These are phyloP conservation scores for Lenzites betulinus DNA, from an alignment of 768 basidiomycete species.

Conservation along the genomic window DNA sequence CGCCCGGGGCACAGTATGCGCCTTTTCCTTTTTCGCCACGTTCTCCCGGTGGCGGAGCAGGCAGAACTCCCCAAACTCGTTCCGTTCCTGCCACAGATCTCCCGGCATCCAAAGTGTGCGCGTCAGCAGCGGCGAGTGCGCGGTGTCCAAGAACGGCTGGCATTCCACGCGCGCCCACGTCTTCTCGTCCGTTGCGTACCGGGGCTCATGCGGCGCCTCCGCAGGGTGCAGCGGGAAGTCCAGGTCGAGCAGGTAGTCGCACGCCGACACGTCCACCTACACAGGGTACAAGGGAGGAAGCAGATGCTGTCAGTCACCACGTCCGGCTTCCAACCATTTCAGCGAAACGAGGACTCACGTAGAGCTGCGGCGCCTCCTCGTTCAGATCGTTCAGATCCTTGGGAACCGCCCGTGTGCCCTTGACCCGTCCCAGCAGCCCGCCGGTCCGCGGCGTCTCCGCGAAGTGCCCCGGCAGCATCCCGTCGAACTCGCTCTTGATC, in stretches of 20 bases:
- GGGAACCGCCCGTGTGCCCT: slow-evolving; percentile 64
- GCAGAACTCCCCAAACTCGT: slow-evolving; percentile 91
- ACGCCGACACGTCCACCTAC: slow-evolving; percentile 70
- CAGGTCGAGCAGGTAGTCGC: slow-evolving; percentile 90
- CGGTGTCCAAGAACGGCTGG: slow-evolving; percentile 79
- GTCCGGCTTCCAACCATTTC: slow-evolving; percentile 2
- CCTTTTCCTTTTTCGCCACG: slow-evolving; percentile 31
- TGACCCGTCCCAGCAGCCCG: slow-evolving; percentile 52
- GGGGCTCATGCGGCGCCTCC: slow-evolving; percentile 66
- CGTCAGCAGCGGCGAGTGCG: slow-evolving; percentile 69
- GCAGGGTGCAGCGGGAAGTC: slow-evolving; percentile 76
- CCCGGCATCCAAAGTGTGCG: slow-evolving; percentile 83
- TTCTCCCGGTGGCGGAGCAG: slow-evolving; percentile 65
- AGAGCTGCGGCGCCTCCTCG: slow-evolving; percentile 71
- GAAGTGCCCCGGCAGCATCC: slow-evolving; percentile 87
- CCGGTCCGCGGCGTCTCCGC: slow-evolving; percentile 35
- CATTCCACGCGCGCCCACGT: slow-evolving; percentile 87
- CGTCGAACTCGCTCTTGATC: slow-evolving; percentile 90
- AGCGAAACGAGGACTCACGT: slow-evolving; percentile 52
- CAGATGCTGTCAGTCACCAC: slow-evolving; percentile 7
- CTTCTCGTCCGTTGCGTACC: slow-evolving; percentile 64
- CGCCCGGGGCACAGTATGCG: slow-evolving; percentile 20
- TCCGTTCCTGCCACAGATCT: slow-evolving; percentile 61
- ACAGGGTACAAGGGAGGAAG: slow-evolving; percentile 1
- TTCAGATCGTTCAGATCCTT: slow-evolving; percentile 86